Conservation (phyloP, 108 stramenopile species). For the Mediolabrus comicus region DNA sequence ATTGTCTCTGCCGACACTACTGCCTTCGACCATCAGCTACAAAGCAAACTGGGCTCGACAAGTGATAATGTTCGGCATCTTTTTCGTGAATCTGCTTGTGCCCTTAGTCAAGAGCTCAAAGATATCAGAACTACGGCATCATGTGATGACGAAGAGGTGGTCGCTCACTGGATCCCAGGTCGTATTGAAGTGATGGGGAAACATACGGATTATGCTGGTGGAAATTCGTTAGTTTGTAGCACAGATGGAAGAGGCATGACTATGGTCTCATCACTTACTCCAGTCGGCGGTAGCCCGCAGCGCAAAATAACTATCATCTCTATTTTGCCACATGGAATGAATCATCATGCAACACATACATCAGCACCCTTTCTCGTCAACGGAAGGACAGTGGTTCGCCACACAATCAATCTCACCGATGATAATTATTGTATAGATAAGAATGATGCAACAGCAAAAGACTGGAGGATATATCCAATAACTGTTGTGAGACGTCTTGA, state of each 20-base stretch:
- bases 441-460: background rate
- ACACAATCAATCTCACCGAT: conserved; percentile 2
- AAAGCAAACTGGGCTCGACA: background rate
- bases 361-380: conserved; percentile 11
- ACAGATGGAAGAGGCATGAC: conserved; percentile 21
- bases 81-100: background rate
- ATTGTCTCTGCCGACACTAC: background rate
- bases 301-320: conserved; percentile 19
- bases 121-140: background rate
- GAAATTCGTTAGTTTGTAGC: conserved; percentile 21
- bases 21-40: background rate
- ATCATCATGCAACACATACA: conserved; percentile 1
- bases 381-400: conserved; percentile 19
- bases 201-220: conserved; percentile 32
- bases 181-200: conserved; percentile 36
- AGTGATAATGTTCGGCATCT: background rate
- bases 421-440: background rate
- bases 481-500: conserved; percentile 17
- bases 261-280: conserved; percentile 7
- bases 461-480: conserved; percentile 17
- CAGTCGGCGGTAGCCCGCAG: background rate
- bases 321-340: conserved; percentile 15
- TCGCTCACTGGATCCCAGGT: conserved; percentile 15
- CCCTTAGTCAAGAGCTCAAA: background rate
- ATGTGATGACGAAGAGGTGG: background rate